phyloP scores from a whole-genome alignment of 257 asterid genomes.

The Solanum tacnaense region DNA sequence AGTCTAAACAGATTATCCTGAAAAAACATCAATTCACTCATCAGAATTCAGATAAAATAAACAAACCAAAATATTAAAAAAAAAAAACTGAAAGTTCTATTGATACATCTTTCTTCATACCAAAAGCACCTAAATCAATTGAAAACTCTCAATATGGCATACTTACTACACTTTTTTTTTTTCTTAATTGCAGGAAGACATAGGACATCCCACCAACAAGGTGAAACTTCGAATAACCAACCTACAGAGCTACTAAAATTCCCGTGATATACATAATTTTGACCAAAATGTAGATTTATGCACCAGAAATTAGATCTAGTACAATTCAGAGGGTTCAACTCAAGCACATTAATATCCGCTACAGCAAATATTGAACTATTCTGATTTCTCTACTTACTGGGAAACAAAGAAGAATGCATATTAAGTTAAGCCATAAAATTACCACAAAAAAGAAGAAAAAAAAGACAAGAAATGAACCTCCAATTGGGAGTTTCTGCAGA shows the following conservation, averaged over 20 bases:
- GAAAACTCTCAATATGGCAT: not conserved
- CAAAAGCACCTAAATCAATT: not conserved
- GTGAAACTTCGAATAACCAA: not conserved
- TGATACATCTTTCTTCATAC: not conserved
- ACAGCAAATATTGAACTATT: not conserved
- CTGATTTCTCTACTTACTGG: not conserved
- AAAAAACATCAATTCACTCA: not conserved
- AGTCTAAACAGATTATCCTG: not conserved
- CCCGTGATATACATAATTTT: not conserved
- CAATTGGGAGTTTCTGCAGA: not conserved
- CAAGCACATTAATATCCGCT: not conserved
- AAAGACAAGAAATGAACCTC: not conserved
- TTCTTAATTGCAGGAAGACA: not conserved
- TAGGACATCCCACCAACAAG: not conserved
- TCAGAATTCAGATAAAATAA: not conserved
- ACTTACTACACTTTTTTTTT: too few species aligned
- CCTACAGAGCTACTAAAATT: not conserved
- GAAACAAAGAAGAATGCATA: not conserved
- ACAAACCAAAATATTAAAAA: not conserved
- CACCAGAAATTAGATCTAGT: not conserved
- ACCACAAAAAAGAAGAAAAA: not conserved
- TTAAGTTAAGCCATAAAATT: not conserved
- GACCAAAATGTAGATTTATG: not conserved
- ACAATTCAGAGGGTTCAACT: not conserved
- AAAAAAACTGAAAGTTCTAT: not conserved